Percentiles rank a stretch among this genome's conserved stretches.
Conservation (phyloP, 108 stramenopile genomes). For the Hondaea fermentalgiana region DNA sequence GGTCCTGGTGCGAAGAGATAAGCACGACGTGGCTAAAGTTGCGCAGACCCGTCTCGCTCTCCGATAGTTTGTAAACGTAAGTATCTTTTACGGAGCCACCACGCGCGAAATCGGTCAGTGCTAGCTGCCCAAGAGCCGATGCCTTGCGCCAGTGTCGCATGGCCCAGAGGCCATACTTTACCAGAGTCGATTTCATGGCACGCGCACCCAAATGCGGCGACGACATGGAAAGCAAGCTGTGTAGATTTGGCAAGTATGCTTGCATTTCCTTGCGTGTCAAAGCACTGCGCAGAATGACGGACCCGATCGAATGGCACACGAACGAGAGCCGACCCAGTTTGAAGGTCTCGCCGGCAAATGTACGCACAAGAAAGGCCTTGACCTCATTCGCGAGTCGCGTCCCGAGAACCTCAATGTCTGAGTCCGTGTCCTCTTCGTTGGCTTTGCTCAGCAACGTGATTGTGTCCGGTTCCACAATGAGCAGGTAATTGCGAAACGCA, state of each 20-base stretch:
- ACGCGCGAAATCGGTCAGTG: neutral
- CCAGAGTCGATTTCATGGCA: conserved; percentile 4
- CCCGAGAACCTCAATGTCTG: neutral
- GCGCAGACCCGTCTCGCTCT: neutral
- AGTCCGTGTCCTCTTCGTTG: conserved; percentile 11
- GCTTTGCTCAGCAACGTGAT: neutral
- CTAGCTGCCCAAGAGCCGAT: neutral
- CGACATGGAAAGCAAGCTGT: conserved; percentile 18
- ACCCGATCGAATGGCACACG: conserved; percentile 24
- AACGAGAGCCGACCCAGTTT: conserved; percentile 19
- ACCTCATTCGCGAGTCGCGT: conserved; percentile 8
- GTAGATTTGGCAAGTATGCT: neutral
- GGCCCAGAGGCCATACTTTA: conserved; percentile 22
- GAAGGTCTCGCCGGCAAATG: neutral
- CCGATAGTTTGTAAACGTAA: neutral
- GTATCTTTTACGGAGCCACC: neutral
- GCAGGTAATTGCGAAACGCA: conserved; percentile 21
- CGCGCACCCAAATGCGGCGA: conserved; percentile 23
- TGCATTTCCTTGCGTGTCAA: neutral
- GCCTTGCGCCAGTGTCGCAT: conserved; percentile 16
- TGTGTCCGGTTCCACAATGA: neutral
- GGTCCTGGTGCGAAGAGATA: conserved; percentile 24
- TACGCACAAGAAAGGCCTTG: neutral
- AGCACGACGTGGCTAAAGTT: conserved; percentile 16
- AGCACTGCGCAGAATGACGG: conserved; percentile 21